Base-by-base conservation (phyloP, 176 grass and related monocot genomes). In the Lolium rigidum region DNA sequence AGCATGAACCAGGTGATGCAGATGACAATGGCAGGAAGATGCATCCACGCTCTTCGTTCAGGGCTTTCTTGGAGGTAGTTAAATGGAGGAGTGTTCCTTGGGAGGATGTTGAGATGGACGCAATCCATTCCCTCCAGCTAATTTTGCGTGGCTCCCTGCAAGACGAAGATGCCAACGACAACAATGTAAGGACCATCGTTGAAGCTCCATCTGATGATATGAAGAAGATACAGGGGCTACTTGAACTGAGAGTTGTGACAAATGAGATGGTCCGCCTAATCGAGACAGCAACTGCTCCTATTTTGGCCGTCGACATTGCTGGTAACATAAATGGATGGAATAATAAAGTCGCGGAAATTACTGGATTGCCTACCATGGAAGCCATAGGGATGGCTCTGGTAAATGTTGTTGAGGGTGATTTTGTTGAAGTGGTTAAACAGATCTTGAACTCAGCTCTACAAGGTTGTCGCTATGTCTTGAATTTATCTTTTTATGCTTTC, bases 21-120 rank as follows among this genome's bases (percentile, higher is more conserved):
- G 87, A 94, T 82, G 96, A 88, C 44, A 94, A 89, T 63, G 92
- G 84, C 41, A 80, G 82, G 70, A 94, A 74, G 88, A 94, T 99
- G 94, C 97, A 99, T 78, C 97, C 97, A 0, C 88, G 97, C 38
- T 92, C 94, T 83, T 99, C 97, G 10, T 99, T 99, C 87, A 96
- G 94, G 67, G 97, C 94, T 80, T 99, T 99, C 74, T 82, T 99
- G 79, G 97, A 99, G 85, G 94, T 99, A 48, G 92, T 96, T 55
- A 99, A 99, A 81, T 87, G 88, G 90, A 95, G 92, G 76, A 99
- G 97, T 89, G 87, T 96, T 86, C 90, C 94, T 63, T 96, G 94
- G 97, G 97, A 99, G 78, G 97, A 99, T 91, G 88, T 99, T 48
- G 97, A 99, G 76, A 96, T 99, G 94, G 97, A 99, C n/a, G 92